phyloP scores from a whole-genome alignment of 805 yeast genomes.

The Yamadazyma kitorensis region DNA sequence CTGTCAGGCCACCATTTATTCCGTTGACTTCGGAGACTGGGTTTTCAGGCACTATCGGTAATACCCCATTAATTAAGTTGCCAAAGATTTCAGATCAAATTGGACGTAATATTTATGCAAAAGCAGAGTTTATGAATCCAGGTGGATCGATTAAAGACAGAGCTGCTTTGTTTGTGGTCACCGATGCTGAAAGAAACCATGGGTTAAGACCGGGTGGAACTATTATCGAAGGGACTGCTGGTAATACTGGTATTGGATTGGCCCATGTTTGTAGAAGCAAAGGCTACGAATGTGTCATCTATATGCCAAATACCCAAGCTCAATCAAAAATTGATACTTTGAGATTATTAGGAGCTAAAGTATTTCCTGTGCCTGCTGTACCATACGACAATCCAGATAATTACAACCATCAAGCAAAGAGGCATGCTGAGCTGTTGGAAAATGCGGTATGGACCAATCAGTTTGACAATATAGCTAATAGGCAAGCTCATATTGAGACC shows the following conservation, averaged over 20 bases:
- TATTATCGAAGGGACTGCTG: conserved; percentile 91
- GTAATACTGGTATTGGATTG: conserved; percentile 92
- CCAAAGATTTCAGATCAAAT: conserved; percentile 21
- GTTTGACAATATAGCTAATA: conserved; percentile 83
- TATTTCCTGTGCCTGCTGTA: conserved; percentile 84
- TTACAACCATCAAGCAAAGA: conserved; percentile 81
- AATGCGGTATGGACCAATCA: conserved; percentile 94
- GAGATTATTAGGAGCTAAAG: conserved; percentile 78
- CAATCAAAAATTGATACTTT: conserved; percentile 75
- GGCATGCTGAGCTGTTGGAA: conserved; percentile 72
- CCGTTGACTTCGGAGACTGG: conserved; percentile 70
- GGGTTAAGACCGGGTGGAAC: conserved; percentile 75
- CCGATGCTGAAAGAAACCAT: conserved; percentile 75
- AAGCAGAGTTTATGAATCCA: conserved; percentile 91
- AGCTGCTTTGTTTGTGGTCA: conserved; percentile 74
- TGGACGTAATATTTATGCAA: conserved; percentile 61
- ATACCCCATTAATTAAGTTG: conserved; percentile 69
- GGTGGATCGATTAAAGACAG: conserved; percentile 93
- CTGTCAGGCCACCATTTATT: conserved; percentile 51
- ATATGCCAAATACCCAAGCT: conserved; percentile 90
- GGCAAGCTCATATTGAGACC: conserved; percentile 83
- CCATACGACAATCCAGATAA: conserved; percentile 79
- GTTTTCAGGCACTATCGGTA: conserved; percentile 84
- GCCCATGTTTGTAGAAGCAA: conserved; percentile 78
- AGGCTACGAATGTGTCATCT: conserved; percentile 81